phyloP scores from a whole-genome alignment of 1,284 basidiomycete genomes.

The Ceratobasidium sp. region DNA sequence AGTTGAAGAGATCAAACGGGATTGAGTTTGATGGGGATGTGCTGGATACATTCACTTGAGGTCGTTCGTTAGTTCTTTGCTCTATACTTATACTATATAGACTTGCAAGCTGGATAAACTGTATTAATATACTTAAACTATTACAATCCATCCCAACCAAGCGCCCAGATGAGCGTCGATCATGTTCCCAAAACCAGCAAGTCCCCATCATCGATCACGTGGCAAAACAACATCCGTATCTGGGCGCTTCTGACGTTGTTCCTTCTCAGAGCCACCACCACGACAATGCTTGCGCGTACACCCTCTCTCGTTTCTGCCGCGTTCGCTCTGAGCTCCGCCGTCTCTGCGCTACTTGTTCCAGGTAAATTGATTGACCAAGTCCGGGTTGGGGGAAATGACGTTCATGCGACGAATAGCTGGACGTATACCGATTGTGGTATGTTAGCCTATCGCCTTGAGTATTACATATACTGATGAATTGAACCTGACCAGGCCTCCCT shows the following conservation, averaged over 20 bases:
- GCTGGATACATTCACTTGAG: neutral
- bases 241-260: conserved; percentile 31
- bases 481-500: conserved; percentile 39
- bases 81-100: neutral
- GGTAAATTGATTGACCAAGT: neutral
- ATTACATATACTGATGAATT: neutral
- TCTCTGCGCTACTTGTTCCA: neutral
- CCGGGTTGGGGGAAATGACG: neutral
- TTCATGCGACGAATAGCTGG: conserved; percentile 23
- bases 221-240: conserved; percentile 16
- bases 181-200: neutral
- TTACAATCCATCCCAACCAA: too few species aligned
- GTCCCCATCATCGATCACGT: conserved; percentile 7
- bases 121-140: neutral
- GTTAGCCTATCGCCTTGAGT: too few species aligned
- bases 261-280: conserved; percentile 19
- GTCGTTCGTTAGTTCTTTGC: neutral
- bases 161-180: too few species aligned
- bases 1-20: conserved; percentile 6
- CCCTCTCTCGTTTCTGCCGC: conserved; percentile 26
- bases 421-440: conserved; percentile 14
- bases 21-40: neutral
- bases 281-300: neutral
- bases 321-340: conserved; percentile 11
- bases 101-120: neutral